Evolutionary conservation across 2,329 filamentous ascomycete species (phyloP), one percentile per base, ranked within the genome.

Genomic region (Fusarium sp.): DNA sequence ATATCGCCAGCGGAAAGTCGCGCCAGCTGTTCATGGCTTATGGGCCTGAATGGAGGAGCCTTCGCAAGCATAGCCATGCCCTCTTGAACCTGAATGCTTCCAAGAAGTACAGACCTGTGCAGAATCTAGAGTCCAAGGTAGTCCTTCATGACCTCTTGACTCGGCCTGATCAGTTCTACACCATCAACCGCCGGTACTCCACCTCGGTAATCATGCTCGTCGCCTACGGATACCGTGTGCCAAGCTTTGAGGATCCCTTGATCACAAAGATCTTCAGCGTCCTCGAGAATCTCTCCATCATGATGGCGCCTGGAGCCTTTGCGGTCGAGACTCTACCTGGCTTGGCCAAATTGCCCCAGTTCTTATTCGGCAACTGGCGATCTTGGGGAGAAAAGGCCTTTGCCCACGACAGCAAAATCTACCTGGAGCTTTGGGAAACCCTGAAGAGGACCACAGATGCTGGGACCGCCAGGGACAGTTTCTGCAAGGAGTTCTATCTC

Each of bases 51-150:
- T 73, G 68, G 68, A 48, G 68, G 16, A 33, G 50, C 14, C 39
- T 73, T 4, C 65, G 71, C 7, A 73, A 73, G 35, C 68, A 66
- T 24, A 71, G 65, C 31, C 71, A 73, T 29, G 39, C 58, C 0
- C 65, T 71, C 10, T 22, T 77, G 24, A 76, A 76, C 24, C 33
- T 68, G 3, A 70, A 68, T 29, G 64, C 71, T 2, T 63, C 75
- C 7, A 63, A 58, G 4, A 69, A 58, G 16, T 75, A 76, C 33
- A 60, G 64, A 5, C 74, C 73, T 10, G 66, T 72, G 6, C 74
- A 76, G n/a, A 64, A 75, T n/a, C 68, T 74, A n/a, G 73, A 75
- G 45, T 76, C 74, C 5, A 75, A 72, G n/a, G 59, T 65, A 7
- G 64, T 70, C 1, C 64, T 73, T 1, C 58, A 67, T 2, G 67